Evolutionary conservation across 768 basidiomycete genomes (phyloP).

Genomic region (Boletus edulis): DNA sequence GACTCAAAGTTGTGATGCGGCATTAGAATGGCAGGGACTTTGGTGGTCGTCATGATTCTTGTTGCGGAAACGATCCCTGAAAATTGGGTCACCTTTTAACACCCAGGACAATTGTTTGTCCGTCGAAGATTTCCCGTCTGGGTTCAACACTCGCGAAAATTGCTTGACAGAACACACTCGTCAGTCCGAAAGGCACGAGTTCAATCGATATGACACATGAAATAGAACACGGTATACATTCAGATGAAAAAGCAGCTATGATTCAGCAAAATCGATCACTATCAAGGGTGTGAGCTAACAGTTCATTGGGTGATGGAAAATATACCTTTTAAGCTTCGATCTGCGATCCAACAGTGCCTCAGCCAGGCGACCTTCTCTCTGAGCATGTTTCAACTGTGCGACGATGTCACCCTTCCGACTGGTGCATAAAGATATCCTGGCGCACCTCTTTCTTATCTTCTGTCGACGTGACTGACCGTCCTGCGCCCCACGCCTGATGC

Average conservation of each 20-base stretch:
- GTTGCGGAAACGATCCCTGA: neutral
- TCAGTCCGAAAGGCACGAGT: conserved; percentile 3
- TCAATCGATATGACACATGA: conserved; percentile 16
- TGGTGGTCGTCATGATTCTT: neutral
- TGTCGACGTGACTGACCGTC: conserved; percentile 63
- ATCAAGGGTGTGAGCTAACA: conserved; percentile 5
- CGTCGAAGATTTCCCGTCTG: neutral
- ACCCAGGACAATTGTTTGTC: conserved; percentile 4
- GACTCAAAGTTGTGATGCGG: neutral
- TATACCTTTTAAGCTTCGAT: conserved; percentile 78
- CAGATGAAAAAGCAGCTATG: conserved; percentile 5
- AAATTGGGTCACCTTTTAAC: conserved; percentile 1
- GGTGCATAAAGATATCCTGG: conserved; percentile 1
- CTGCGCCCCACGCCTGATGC: conserved; percentile 85
- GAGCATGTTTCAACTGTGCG: conserved; percentile 71
- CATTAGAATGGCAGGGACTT: conserved; percentile 2
- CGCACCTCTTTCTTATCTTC: conserved; percentile 74
- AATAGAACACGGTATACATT: conserved; percentile 8
- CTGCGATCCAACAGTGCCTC: conserved; percentile 79
- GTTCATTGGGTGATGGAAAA: neutral
- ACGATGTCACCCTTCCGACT: conserved; percentile 5
- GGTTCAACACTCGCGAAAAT: neutral
- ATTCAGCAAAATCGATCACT: conserved; percentile 48
- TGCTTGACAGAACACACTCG: conserved; percentile 1
- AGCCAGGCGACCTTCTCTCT: conserved; percentile 75